These are phyloP conservation scores for Sechiopsis laciniata DNA, from an alignment of 306 rosid species.

Conservation along the genomic window DNA sequence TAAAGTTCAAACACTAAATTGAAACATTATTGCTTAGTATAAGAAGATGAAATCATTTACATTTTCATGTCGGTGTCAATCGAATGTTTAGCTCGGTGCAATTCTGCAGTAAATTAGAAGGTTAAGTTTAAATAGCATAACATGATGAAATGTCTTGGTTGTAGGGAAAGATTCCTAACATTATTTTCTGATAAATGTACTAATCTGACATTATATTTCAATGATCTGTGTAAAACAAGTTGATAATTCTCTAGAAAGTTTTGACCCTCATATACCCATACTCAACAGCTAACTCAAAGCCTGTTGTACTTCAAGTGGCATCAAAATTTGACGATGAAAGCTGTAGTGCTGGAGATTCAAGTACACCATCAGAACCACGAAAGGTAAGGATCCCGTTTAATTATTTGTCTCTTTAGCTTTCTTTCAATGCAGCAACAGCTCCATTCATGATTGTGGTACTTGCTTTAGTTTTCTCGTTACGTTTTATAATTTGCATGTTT, in stretches of 20 bases:
- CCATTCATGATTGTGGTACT: background rate
- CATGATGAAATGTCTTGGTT: constrained; percentile 11
- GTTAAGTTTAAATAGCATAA: background rate
- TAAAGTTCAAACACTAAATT: background rate
- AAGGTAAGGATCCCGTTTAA: constrained; percentile 28
- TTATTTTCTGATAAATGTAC: background rate
- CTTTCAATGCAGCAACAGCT: background rate
- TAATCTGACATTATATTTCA: background rate
- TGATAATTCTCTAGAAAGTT: constrained; percentile 10
- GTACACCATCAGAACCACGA: constrained; percentile 25
- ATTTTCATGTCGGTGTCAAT: background rate
- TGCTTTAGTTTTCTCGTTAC: background rate
- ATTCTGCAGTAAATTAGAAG: constrained; percentile 5
- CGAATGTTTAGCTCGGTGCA: background rate
- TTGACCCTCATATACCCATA: background rate
- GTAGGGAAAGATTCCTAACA: background rate
- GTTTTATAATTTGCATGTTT: background rate
- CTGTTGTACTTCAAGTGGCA: constrained; percentile 27
- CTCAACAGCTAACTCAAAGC: constrained; percentile 32
- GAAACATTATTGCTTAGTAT: background rate
- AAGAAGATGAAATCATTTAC: background rate
- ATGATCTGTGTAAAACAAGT: background rate
- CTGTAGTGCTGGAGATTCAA: constrained; percentile 25
- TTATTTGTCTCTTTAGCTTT: background rate
- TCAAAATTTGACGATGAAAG: constrained; percentile 36